Evolutionary conservation across 495 filamentous ascomycete species (phyloP), one percentile per base, ranked within the genome.

Genomic region (Cryomyces antarcticus): DNA sequence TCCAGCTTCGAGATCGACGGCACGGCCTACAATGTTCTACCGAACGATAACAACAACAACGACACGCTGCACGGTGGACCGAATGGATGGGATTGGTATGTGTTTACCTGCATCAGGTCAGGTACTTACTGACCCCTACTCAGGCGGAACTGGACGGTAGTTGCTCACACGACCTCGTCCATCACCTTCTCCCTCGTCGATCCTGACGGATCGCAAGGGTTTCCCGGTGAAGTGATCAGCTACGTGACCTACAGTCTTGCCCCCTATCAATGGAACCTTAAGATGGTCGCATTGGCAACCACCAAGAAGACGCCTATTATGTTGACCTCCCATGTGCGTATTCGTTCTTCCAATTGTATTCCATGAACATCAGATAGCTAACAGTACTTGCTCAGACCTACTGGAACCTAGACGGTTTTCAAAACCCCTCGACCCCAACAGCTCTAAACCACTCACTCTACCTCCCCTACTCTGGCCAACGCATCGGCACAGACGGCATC

Each of bases 361-460:
- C 31, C 31, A 1, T n/a, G 28, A 5, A 35, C 13, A 36, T 36
- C 39, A 39, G 30, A 6, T 10, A 17, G 36, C 4, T 12, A 12
- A 42, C 4, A 6, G 12, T 17, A 24, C 4, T 11, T 43, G 72
- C 79, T 49, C 75, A 84, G 63, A 73, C 80, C 39, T 93, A 92
- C 64, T 93, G 82, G 82, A 89, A 92, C 59, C 64, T 93, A 43
- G 82, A 87, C 55, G 84, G 74, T 7, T 93, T 85, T 57, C 60
- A 56, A 30, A 60, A 62, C 38, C 49, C 56, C 11, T 44, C 77
- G 53, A 75, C 77, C 3, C 54, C 67, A 11, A 69, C 63, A 5
- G 67, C 74, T 27, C 64, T 92, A n/a, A 77, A 85, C 51, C 72
- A 89, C 57, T 59, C 46, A 4, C 61, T 93, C 34, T 71, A 76